Percentiles rank a stretch among this genome's conserved stretches.
Evolutionary conservation across 805 yeast species (phyloP).

Genomic region (Wickerhamomyces mucosus): DNA sequence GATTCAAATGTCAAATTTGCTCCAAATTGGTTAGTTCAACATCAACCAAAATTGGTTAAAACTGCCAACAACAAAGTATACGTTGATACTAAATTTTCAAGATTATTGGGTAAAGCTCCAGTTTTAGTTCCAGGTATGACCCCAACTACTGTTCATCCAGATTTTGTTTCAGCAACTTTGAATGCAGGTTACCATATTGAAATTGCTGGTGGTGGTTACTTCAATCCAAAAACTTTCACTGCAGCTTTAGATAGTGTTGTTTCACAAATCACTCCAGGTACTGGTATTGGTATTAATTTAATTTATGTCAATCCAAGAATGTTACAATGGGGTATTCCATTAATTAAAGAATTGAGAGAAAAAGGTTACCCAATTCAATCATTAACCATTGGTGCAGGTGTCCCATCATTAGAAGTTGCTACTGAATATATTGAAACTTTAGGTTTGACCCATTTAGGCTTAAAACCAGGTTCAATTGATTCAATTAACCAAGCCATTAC

Average conservation of each 20-base stretch:
- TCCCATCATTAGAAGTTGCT: conserved; percentile 95
- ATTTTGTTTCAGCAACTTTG: conserved; percentile 86
- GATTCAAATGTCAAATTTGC: conserved; percentile 67
- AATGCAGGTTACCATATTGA: conserved; percentile 97
- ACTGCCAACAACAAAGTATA: conserved; percentile 63
- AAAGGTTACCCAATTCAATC: conserved; percentile 95
- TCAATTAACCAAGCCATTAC: conserved; percentile 78
- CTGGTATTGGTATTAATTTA: conserved; percentile 84
- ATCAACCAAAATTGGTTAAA: conserved; percentile 75
- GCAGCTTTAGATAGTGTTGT: conserved; percentile 70
- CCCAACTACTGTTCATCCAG: conserved; percentile 93
- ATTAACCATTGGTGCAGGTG: conserved; percentile 98
- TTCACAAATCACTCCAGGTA: conserved; percentile 65
- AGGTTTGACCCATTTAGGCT: conserved; percentile 87
- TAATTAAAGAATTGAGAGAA: conserved; percentile 79
- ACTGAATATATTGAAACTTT: conserved; percentile 89
- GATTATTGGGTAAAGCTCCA: conserved; percentile 90
- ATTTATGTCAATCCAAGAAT: conserved; percentile 95
- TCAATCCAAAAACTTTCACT: conserved; percentile 60
- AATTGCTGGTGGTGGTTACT: conserved; percentile 99
- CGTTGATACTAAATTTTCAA: conserved; percentile 91
- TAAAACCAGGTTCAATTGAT: conserved; percentile 97
- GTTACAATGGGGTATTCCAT: conserved; percentile 98
- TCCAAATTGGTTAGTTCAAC: conserved; percentile 84
- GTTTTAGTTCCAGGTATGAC: conserved; percentile 99